Percentiles rank a stretch among this genome's conserved stretches.
Evolutionary conservation across 495 filamentous ascomycete species (phyloP).

Genomic region (Monascus purpureus): DNA sequence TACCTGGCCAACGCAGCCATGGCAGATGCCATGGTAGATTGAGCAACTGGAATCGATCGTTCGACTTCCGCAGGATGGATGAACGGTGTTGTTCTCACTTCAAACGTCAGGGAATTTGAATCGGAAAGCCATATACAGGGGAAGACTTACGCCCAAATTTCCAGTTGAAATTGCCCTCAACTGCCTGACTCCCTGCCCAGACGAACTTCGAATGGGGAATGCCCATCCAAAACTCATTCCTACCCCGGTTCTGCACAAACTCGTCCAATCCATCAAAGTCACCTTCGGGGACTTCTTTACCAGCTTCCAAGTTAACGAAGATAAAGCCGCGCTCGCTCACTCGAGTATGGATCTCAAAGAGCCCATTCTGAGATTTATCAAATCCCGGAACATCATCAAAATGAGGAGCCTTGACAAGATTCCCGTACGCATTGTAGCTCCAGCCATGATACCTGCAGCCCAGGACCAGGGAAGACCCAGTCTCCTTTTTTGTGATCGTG

Average conservation of each 20-base stretch:
- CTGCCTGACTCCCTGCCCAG: constrained; percentile 23
- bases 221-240: constrained; percentile 3
- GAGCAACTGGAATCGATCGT: constrained; percentile 1
- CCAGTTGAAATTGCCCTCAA: constrained; percentile 33
- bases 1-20: no score
- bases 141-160: constrained; percentile 17
- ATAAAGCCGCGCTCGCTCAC: constrained; percentile 20
- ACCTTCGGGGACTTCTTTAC: no score
- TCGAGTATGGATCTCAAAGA: constrained; percentile 29
- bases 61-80: constrained; percentile 2
- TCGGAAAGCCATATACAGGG: background rate
- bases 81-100: background rate
- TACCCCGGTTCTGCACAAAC: constrained; percentile 5
- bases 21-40: no score
- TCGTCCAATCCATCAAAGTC: constrained; percentile 6
- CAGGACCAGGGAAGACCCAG: constrained; percentile 35
- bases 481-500: constrained; percentile 36
- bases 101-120: background rate
- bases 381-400: constrained; percentile 42
- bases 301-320: constrained; percentile 30
- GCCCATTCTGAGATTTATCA: constrained; percentile 35
- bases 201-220: no score
- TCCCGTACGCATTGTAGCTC: constrained; percentile 42
- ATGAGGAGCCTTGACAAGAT: constrained; percentile 43
- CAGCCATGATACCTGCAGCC: constrained; percentile 50